Evolutionary conservation across 83 land plant species (phyloP).

Genomic region (Larix sibirica): DNA sequence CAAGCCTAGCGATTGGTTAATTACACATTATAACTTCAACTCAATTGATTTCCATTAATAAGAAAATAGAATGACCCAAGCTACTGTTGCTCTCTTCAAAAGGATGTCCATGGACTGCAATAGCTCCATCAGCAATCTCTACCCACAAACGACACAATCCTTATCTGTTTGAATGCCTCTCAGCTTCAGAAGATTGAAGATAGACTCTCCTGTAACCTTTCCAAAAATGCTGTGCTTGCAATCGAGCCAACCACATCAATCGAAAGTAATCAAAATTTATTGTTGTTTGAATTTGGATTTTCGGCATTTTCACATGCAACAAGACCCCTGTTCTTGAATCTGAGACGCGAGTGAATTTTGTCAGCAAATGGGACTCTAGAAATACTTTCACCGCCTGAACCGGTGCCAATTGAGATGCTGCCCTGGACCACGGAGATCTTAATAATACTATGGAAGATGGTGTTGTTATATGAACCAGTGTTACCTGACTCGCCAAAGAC

Average conservation of each 20-base stretch:
- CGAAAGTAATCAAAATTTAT: slow-evolving; percentile 92
- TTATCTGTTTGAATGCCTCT: slow-evolving; percentile 85
- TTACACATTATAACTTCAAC: no score
- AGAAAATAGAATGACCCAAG: no score
- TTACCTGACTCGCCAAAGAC: no score
- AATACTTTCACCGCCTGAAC: slow-evolving; percentile 91
- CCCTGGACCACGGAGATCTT: no score
- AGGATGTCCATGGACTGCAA: no score
- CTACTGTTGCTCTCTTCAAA: no score
- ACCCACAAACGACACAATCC: slow-evolving; percentile 17
- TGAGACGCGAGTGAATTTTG: slow-evolving; percentile 87
- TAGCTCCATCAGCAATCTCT: no score
- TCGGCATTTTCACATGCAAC: slow-evolving; percentile 97
- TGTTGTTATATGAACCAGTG: no score
- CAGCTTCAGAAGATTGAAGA: slow-evolving; percentile 78
- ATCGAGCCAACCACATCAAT: slow-evolving; percentile 89
- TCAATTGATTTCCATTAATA: no score
- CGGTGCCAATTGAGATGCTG: no score
- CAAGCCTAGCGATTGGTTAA: no score
- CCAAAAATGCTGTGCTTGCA: slow-evolving; percentile 93
- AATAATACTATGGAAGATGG: no score
- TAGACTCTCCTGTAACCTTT: slow-evolving; percentile 96
- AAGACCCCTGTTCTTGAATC: slow-evolving; percentile 88
- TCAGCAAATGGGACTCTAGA: slow-evolving; percentile 83
- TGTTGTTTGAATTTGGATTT: slow-evolving; percentile 77